Percentiles rank a stretch among this genome's conserved stretches.
Evolutionary conservation across 176 grass and related monocot species (phyloP).

Genomic region (Bolboschoenus planiculmis): DNA sequence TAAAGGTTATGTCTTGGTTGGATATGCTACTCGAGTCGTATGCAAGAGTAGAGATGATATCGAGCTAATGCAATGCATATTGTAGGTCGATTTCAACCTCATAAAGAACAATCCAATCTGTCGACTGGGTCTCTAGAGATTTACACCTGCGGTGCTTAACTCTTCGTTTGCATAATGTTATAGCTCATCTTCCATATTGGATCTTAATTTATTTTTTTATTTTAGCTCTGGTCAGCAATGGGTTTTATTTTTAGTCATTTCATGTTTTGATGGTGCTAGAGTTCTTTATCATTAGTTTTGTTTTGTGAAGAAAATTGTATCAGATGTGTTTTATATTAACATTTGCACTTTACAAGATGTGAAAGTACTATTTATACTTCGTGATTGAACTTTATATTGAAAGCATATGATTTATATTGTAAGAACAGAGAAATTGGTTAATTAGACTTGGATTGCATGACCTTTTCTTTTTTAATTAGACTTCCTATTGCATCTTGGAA

Average conservation of each 20-base stretch:
- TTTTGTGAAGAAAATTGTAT: neutral
- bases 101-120: conserved; percentile 68
- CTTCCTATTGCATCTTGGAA: neutral
- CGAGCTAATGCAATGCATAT: neutral
- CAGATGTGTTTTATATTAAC: neutral
- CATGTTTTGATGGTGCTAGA: neutral
- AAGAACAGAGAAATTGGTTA: neutral
- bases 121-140: conserved; percentile 48
- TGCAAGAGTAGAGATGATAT: neutral
- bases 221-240: neutral
- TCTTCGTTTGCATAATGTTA: neutral
- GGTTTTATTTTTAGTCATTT: neutral
- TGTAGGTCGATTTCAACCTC: conserved; percentile 83
- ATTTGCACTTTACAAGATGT: neutral
- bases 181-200: neutral
- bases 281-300: neutral
- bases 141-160: neutral
- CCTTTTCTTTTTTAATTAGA: neutral
- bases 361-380: neutral
- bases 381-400: neutral
- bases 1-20: neutral
- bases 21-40: neutral
- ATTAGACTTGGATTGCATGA: neutral
- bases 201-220: neutral
- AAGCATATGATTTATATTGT: neutral